Base-by-base conservation (phyloP, 768 basidiomycete genomes). In the Nidula microcarpa region DNA sequence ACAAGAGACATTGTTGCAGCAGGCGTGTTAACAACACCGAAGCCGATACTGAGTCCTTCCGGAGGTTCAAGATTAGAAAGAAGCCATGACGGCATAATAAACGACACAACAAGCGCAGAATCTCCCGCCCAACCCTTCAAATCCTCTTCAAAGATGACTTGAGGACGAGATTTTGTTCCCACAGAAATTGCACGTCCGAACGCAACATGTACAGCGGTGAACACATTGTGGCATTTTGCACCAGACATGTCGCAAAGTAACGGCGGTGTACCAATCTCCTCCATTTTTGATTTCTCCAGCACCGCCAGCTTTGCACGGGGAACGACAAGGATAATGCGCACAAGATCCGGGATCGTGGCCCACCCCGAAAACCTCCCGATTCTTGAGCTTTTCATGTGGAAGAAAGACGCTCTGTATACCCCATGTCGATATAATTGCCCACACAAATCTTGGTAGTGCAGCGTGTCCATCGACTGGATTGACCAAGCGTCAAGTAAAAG, bases 61-160 rank as follows among this genome's bases (percentile, higher is more conserved):
- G 60, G 61, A 9, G 54, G 52, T n/a, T 59, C 39, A 2, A 65
- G 47, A 18, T 73, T 54, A 0, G 60, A 64, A 18, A 77, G 60
- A 18, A 70, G 55, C 65, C 65, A 68, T 0, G 64, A 53, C 2
- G 74, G 64, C 18, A 69, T 57, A 34, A 63, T 65, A 46, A 77
- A 75, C 1, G 69, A 69, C 7, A 67, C 65, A 13, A 76, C 62
- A 45, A 76, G 54, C 0, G 68, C 52, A 11, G 73, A 73, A 3
- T 50, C 55, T 10, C 76, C 75, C 1, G 58, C 49, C 65, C 68
- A 68, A 14, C 69, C 67, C 11, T 47, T 32, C 5, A 49, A 16
- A 51, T 76, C 74, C 55, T 74, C 74, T 0, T 54, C 46, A 11
- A 62, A 61, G 10, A 48, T 51, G 8, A 54, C 51, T 43, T 41